Conservation (phyloP, 2,329 filamentous ascomycete species). For the Diaporthe longicolla region DNA sequence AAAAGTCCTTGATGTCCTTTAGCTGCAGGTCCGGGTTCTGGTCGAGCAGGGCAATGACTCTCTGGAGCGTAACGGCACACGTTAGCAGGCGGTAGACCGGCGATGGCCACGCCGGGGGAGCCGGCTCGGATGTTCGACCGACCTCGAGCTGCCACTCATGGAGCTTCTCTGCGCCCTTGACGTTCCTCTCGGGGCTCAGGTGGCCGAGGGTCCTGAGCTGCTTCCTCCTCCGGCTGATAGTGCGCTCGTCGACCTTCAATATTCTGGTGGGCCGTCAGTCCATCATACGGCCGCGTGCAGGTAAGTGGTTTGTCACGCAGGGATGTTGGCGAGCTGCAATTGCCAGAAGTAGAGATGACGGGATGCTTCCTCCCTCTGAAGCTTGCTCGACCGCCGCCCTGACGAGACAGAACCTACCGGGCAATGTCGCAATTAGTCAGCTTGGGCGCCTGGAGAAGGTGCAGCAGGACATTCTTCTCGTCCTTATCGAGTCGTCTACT, state of each 20-base stretch:
- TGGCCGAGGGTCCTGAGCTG: conserved; percentile 41
- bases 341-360: background rate
- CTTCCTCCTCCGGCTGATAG: conserved; percentile 39
- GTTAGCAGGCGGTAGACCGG: background rate
- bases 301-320: background rate
- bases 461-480: conserved; percentile 41
- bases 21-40: conserved; percentile 39
- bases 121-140: conserved; percentile 7
- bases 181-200: conserved; percentile 39
- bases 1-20: conserved; percentile 39
- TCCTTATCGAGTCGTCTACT: conserved; percentile 41
- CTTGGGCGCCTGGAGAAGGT: conserved; percentile 41
- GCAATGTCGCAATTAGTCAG: conserved; percentile 42
- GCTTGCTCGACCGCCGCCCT: no score
- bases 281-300: background rate
- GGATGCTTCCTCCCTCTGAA: background rate
- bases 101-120: background rate
- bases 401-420: conserved; percentile 14
- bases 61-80: conserved; percentile 29
- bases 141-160: conserved; percentile 42
- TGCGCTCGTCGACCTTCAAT: conserved; percentile 41
- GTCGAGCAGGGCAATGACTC: conserved; percentile 40
- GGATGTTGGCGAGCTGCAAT: background rate
- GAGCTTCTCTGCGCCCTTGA: conserved; percentile 42
- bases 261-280: conserved; percentile 27